Base-by-base conservation (phyloP, 345 rosid species). In the Pseudoturritis turrita region DNA sequence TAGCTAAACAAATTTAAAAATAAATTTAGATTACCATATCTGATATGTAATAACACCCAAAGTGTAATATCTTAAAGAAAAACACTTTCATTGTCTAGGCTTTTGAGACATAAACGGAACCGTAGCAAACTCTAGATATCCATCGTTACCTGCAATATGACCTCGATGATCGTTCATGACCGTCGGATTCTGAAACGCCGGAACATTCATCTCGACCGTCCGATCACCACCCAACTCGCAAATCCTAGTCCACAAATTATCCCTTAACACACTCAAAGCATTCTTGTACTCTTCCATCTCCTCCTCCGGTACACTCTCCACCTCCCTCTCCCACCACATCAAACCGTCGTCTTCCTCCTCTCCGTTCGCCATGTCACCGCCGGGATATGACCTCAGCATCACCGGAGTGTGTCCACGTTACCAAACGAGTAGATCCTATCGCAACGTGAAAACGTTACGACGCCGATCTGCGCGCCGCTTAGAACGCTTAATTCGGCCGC, bases 311-410 rank as follows among this genome's bases (percentile, higher is more conserved):
- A 77, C 73, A 45, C 44, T 77, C 62, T 77, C 77, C 68, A 71
- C 77, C 63, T 50, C 43, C 25, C 62, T 77, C 63, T 77, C 73
- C 80, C 77, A 77, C 77, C 77, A 77, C 77, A 56, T 54, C 15
- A 13, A 6, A 68, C 74, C 74, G 2, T 68, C 70, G 3, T 41
- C 28, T 10, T n/a, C 64, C 26, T 13, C 72, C 10, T 23, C 70
- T 50, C 56, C 60, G 25, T 5, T 7, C 4, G 15, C 70, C 51
- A 22, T 46, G 22, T 52, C 43, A 19, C 29, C 39, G 0, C 66
- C 68, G 33, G 14, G 22, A 8, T 39, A 14, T 33, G 68, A 28
- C 62, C 62, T 64, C 6, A 71, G 57, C 72, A 12, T 65, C 58
- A 64, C 77, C 7, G 67, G 62, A 22, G 63, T 36, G 44, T 28